A percentile compares a stretch with the other conserved stretches of the same genome.
These are phyloP conservation scores for Phytophthora cryptogea DNA, from an alignment of 352 stramenopile genomes.

Conservation along the genomic window DNA sequence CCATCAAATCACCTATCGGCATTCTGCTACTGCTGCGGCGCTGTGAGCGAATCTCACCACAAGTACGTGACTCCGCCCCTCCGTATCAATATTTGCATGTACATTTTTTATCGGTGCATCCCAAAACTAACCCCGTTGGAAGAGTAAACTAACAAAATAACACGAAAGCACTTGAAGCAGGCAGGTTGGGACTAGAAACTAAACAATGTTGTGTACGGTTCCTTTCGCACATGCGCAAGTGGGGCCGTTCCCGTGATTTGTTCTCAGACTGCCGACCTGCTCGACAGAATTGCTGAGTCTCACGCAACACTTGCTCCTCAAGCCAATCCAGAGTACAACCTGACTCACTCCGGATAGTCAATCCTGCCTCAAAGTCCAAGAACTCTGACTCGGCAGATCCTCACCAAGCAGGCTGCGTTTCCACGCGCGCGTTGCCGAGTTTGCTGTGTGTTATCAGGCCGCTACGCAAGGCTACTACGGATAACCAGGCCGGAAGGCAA, in stretches of 20 bases:
- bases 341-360: not conserved
- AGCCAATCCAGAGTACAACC: not conserved
- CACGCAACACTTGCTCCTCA: too few relatives aligned
- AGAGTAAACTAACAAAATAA: slow-evolving; percentile 40
- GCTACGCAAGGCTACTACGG: not conserved
- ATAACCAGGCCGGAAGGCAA: not conserved
- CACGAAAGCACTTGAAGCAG: slow-evolving; percentile 11
- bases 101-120: slow-evolving; percentile 33
- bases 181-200: too few relatives aligned
- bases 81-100: slow-evolving; percentile 32
- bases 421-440: slow-evolving; percentile 1
- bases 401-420: slow-evolving; percentile 7
- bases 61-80: slow-evolving; percentile 19
- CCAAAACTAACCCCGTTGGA: slow-evolving; percentile 22
- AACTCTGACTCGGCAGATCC: not conserved
- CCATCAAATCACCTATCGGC: slow-evolving; percentile 15
- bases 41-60: slow-evolving; percentile 20
- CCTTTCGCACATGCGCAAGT: too few relatives aligned
- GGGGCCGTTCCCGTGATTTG: too few relatives aligned
- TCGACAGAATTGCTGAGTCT: too few relatives aligned
- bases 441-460: not conserved
- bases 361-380: not conserved
- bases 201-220: too few relatives aligned
- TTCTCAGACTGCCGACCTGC: too few relatives aligned
- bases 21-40: slow-evolving; percentile 21